Evolutionary conservation across 2,329 filamentous ascomycete species (phyloP).

Genomic region (Boeremia exigua): DNA sequence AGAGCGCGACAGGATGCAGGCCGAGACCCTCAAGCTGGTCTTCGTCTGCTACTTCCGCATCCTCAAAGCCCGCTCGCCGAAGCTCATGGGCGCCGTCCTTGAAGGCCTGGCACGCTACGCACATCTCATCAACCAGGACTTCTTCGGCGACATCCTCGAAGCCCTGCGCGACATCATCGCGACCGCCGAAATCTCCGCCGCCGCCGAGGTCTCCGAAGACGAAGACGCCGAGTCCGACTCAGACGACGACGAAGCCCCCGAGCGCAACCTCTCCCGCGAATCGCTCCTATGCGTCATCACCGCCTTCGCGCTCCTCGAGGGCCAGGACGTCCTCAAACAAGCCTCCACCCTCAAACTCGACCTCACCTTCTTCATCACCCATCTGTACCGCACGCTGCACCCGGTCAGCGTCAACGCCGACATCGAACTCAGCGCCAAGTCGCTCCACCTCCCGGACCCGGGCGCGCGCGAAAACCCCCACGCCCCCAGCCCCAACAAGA

Average conservation of each 20-base stretch:
- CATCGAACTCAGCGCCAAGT: slow-evolving; percentile 80
- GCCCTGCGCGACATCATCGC: slow-evolving; percentile 91
- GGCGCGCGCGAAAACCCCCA: slow-evolving; percentile 53
- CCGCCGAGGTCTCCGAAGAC: slow-evolving; percentile 52
- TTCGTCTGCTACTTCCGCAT: slow-evolving; percentile 96
- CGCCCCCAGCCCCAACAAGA: slow-evolving; percentile 64
- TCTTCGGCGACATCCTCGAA: slow-evolving; percentile 95
- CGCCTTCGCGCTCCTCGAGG: slow-evolving; percentile 92
- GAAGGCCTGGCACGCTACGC: slow-evolving; percentile 94
- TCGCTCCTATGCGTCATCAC: slow-evolving; percentile 93
- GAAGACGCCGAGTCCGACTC: slow-evolving; percentile 56
- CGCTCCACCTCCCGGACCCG: slow-evolving; percentile 73
- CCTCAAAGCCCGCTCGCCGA: slow-evolving; percentile 78
- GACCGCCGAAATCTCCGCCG: slow-evolving; percentile 64
- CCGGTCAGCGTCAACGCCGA: slow-evolving; percentile 81
- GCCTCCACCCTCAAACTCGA: slow-evolving; percentile 84
- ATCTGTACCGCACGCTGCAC: slow-evolving; percentile 87
- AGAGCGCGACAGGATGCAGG: slow-evolving; percentile 90
- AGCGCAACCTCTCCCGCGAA: slow-evolving; percentile 79
- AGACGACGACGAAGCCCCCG: slow-evolving; percentile 52
- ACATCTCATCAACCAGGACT: slow-evolving; percentile 98
- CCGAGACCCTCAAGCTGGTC: slow-evolving; percentile 93
- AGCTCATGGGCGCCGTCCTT: slow-evolving; percentile 94
- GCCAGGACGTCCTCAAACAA: slow-evolving; percentile 88
- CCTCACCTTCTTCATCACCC: slow-evolving; percentile 91